Evolutionary conservation across 2,329 filamentous ascomycete species (phyloP), one percentile per base, ranked within the genome.

Genomic region (Botrytis pseudocinerea): DNA sequence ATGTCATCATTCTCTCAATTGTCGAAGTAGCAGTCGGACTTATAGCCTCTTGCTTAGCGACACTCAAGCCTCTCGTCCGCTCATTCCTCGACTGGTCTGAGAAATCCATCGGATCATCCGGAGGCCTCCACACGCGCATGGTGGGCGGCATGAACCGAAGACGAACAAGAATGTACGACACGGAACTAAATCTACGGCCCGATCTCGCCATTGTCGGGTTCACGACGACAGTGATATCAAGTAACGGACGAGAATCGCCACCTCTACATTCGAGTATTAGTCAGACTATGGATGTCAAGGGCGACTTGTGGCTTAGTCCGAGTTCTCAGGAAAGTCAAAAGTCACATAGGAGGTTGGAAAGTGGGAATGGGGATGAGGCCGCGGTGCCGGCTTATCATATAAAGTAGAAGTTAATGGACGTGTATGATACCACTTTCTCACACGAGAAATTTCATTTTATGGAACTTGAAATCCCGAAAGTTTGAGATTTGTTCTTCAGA

Each of bases 11-110:
- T 16, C 60, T 73, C 74, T 77, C 75, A 9, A 77, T 77, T 20
- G 73, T 76, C 25, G 78, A 80, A 63, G 69, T 74, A 40, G 76
- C 78, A 4, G 77, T 79, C 10, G 78, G 76, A 16, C 76, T 80
- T 22, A 77, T 73, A 16, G 76, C 77, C 5, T 73, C 73, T 8
- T 73, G 74, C 14, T 70, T 78, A 57, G 78, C 76, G 8, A 80
- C 78, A 9, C 75, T 79, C 22, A 76, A 77, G 32, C 78, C 78
- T 5, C 76, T 80, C 28, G 70, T 80, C 62, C 75, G 73, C 57
- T 75, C 54, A 57, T 76, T 78, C 69, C 72, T 78, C n/a, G 71
- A 73, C n/a, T 70, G 62, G 62, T 60, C 62, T 4, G 70, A 72
- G 32, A 60, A n/a, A 18, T 72, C 70, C 7, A 35, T 68, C 28